Evolutionary conservation across 106 monocot species (phyloP).

Genomic region (Allium cepa): DNA sequence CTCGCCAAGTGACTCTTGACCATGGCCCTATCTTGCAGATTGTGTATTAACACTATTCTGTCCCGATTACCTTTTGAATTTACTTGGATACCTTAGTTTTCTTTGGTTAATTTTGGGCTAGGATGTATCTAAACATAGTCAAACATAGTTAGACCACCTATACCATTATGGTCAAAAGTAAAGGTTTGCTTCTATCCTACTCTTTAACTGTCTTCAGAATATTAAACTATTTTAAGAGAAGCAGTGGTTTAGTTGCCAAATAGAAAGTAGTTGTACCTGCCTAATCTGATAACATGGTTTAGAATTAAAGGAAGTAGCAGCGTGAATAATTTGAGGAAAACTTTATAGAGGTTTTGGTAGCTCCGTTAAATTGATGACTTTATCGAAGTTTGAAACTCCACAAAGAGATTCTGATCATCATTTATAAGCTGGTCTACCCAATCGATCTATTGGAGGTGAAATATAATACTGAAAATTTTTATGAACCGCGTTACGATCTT

Average conservation of each 20-base stretch:
- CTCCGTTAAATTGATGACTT: background rate
- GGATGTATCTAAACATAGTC: too few species aligned
- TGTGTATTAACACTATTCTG: slow-evolving; percentile 68
- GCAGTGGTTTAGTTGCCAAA: too few species aligned
- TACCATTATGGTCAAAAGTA: too few species aligned
- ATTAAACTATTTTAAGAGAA: slow-evolving; percentile 62
- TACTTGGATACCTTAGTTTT: too few species aligned
- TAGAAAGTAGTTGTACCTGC: too few species aligned
- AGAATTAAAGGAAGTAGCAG: slow-evolving; percentile 59
- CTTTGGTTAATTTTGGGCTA: too few species aligned
- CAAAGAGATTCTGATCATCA: slow-evolving; percentile 97
- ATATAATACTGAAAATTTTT: too few species aligned
- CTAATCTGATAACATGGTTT: too few species aligned
- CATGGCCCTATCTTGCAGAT: slow-evolving; percentile 82
- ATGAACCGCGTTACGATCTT: too few species aligned
- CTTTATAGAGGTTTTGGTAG: slow-evolving; percentile 33
- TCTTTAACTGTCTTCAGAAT: too few species aligned
- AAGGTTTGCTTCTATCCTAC: too few species aligned
- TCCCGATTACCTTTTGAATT: slow-evolving; percentile 42
- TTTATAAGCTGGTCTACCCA: slow-evolving; percentile 66
- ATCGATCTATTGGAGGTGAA: slow-evolving; percentile 60
- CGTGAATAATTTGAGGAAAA: slow-evolving; percentile 83
- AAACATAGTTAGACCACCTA: too few species aligned
- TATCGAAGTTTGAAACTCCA: slow-evolving; percentile 54
- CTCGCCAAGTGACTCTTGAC: slow-evolving; percentile 95